Conservation (phyloP, 2,329 filamentous ascomycete species). For the Fusarium fujikuroi region DNA sequence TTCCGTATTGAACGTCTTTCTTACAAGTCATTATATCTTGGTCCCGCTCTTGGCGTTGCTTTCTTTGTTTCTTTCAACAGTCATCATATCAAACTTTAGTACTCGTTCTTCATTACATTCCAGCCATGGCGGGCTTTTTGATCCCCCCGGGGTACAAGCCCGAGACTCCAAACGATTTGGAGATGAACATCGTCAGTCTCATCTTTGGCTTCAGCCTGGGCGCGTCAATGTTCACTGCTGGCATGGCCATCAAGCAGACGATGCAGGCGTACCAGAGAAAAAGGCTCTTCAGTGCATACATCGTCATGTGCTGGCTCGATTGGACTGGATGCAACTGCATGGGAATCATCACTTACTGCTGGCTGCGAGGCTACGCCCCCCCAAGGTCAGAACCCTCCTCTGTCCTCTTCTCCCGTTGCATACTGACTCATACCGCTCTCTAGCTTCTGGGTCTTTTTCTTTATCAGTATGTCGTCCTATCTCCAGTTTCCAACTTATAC, state of each 20-base stretch:
- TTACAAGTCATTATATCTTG: not conserved
- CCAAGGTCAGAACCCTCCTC: slow-evolving; percentile 3
- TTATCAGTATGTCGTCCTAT: slow-evolving; percentile 14
- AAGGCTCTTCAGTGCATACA: slow-evolving; percentile 22
- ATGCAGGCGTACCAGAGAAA: slow-evolving; percentile 7
- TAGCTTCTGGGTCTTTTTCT: slow-evolving; percentile 35
- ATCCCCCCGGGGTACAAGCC: slow-evolving; percentile 25
- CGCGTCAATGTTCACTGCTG: slow-evolving; percentile 16
- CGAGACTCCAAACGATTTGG: slow-evolving; percentile 1
- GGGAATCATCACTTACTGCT: slow-evolving; percentile 24
- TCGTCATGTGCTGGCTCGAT: slow-evolving; percentile 34
- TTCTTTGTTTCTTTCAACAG: not conserved
- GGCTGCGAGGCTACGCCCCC: slow-evolving; percentile 2
- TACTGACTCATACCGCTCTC: not conserved
- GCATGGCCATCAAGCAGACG: slow-evolving; percentile 13
- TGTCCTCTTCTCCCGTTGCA: rapidly evolving
- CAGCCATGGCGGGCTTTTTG: slow-evolving; percentile 26
- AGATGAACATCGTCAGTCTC: slow-evolving; percentile 28
- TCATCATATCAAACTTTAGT: not conserved
- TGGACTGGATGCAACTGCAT: slow-evolving; percentile 32
- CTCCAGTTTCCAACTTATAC: rapidly evolving
- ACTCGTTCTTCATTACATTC: too few relatives aligned
- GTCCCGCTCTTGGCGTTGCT: not conserved
- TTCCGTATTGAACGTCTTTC: not conserved
- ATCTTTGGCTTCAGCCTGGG: slow-evolving; percentile 35